Base-by-base conservation (phyloP, 2,329 filamentous ascomycete species). In the Trichophyton simii region DNA sequence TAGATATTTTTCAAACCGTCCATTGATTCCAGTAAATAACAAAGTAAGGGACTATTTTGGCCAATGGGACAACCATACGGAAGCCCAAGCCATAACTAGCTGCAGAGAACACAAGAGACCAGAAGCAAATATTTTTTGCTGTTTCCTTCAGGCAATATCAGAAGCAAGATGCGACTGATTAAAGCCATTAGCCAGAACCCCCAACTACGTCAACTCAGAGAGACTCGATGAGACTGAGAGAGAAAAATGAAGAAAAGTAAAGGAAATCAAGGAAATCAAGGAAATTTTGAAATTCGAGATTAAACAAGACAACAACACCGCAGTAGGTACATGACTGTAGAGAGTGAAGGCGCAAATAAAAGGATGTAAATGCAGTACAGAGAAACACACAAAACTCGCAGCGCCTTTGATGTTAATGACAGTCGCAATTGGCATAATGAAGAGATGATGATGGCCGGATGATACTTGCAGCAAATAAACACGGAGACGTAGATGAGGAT, bases 341-440 rank as follows among this genome's bases (percentile, higher is more conserved):
- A 31, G 46, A 55, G 36, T 5, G 34, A 60, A 54, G 31, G 6
- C 28, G 28, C 63, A 61, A 59, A 64, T 60, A 58, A 59, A 61
- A 38, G 9, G 34, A 11, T 50, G 44, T 42, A 42, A 36, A 58
- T 58, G 44, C 36, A 42, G 57, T 13, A 58, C 57, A 61, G 38
- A 46, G 36, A 58, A 31, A 31, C 28, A 60, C 18, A 52, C 36
- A 50, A 38, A 55, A 31, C 52, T 55, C 52, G 28, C 31, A 34
- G 52, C 52, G 52, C 28, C 52, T 34, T 55, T 55, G 52, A 55
- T 55, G 52, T 55, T 55, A 36, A 55, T 55, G 31, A 36, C 31
- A 55, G 31, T 55, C 52, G 28, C 52, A 55, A 36, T 28, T 34
- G 52, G 52, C 52, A 55, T 55, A 38, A 55, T 7, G 8, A 38